These are phyloP conservation scores for Primulina huaijiensis DNA, from an alignment of 257 asterid species.

Conservation along the genomic window DNA sequence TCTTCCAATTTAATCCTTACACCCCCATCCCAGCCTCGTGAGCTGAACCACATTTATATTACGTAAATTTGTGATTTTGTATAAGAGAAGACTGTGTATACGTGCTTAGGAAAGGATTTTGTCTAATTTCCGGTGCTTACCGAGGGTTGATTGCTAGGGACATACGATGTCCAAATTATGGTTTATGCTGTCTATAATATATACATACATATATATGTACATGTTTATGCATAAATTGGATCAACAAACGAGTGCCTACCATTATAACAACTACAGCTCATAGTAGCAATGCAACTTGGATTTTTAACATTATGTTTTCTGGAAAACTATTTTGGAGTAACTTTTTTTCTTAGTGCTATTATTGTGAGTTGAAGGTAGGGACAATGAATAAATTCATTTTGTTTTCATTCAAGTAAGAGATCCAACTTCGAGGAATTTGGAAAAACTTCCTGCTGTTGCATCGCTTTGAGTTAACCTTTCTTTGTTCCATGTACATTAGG, in stretches of 20 bases:
- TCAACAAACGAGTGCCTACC: neutral
- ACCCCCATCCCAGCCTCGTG: neutral
- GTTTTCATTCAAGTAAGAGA: no score
- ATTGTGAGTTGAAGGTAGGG: no score
- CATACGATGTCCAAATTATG: neutral
- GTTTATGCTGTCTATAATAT: neutral
- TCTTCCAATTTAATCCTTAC: neutral
- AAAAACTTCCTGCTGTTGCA: neutral
- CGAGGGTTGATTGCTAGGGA: neutral
- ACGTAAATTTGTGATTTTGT: neutral
- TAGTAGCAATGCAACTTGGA: neutral
- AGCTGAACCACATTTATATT: neutral
- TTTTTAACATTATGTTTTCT: no score
- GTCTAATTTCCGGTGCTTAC: neutral
- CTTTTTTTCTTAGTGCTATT: neutral
- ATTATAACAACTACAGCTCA: neutral
- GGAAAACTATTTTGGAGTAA: no score
- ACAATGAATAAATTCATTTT: no score
- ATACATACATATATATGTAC: neutral
- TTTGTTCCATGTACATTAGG: conserved; percentile 25
- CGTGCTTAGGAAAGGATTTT: neutral
- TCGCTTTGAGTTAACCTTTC: neutral
- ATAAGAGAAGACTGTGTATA: neutral
- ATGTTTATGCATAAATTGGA: neutral
- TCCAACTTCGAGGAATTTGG: neutral